Base-by-base conservation (phyloP, 2,329 filamentous ascomycete species). In the Hysterium pulicare region DNA sequence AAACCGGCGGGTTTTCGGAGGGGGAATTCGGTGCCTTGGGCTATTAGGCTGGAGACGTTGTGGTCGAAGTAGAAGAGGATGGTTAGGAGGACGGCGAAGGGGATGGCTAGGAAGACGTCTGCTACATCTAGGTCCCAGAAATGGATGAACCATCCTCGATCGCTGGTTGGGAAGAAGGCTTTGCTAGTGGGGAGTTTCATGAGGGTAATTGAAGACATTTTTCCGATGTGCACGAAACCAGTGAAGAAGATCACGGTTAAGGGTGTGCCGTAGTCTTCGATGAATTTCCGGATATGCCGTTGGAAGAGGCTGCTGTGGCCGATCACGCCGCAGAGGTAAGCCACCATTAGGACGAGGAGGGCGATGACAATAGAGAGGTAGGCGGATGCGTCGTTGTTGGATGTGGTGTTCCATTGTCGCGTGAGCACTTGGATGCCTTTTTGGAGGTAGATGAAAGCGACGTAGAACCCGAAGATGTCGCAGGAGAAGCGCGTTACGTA, bases 391-490 rank as follows among this genome's bases (percentile, higher is more conserved):
- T 85, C 78, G 37, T 74, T 75, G 41, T 30, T 83, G 75, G 33
- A 74, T 28, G 8, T 76, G 44, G 52, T 73, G 67, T 64, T 71
- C 66, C 86, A 90, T 57, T 94, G 85, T 10, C 84, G 78, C 33
- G 83, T 84, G 16, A 95, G 77, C 11, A 94, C 87, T 67, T 95
- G 87, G 48, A 95, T 84, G 13, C 89, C 89, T 68, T 95, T 95
- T 60, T 95, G 88, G 16, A 95, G 75, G 62, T 95, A 95, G 66
- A 95, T 91, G 61, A 87, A 90, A 43, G 89, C 89, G 36, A 95
- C 89, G 62, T 95, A 95, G 70, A 95, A 94, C 38, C 89, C 90
- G 53, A 95, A 95, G 57, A 91, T 93, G 65, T 95, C 90, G 69
- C 90, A 95, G 19, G 88, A 89, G 62, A 95, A 95, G 11, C 88